Evolutionary conservation across 108 stramenopile species (phyloP), one percentile per base, ranked within the genome.

Genomic region (Aurantiochytrium sp.): DNA sequence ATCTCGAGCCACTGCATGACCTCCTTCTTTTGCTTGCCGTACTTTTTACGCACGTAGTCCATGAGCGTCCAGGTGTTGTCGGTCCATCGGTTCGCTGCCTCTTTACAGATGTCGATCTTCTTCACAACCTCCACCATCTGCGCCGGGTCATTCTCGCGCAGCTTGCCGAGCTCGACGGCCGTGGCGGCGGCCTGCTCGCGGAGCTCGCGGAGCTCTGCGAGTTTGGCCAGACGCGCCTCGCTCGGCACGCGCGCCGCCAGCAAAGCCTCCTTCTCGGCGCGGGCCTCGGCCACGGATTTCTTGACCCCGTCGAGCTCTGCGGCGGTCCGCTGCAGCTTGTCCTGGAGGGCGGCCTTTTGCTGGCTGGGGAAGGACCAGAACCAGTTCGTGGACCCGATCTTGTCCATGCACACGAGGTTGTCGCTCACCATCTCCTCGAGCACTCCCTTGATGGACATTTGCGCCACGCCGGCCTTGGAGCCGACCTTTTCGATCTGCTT

Each of bases 41-140:
- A 90, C 91, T 97, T 97, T 93, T 97, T 97, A 68, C 94, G 92
- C 55, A 97, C 88, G 85, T 96, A 97, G 87, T 90, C 73, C 87
- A 92, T 90, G 87, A 90, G 89, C n/a, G 93, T 91, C 89, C 95
- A 97, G 54, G 96, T 95, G 86, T 97, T 97, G 87, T 97, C 97
- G 87, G 97, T 97, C 97, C 96, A 97, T 1, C 97, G 93, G 91
- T 96, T 89, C 4, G 97, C 97, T 1, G 95, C 95, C n/a, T 92
- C 91, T 45, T 55, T 91, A 45, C 93, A 93, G 59, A 95, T 86
- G 45, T 91, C 86, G 68, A 94, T 88, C 86, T 96, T 94, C 54
- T 92, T 89, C 54, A 94, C 89, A 85, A 97, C 92, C 89, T 96
- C 95, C 4, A 94, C 94, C 81, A 96, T 86, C 0, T 95, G 95